phyloP scores from a whole-genome alignment of 352 stramenopile species.

The Pythium chondricola region DNA sequence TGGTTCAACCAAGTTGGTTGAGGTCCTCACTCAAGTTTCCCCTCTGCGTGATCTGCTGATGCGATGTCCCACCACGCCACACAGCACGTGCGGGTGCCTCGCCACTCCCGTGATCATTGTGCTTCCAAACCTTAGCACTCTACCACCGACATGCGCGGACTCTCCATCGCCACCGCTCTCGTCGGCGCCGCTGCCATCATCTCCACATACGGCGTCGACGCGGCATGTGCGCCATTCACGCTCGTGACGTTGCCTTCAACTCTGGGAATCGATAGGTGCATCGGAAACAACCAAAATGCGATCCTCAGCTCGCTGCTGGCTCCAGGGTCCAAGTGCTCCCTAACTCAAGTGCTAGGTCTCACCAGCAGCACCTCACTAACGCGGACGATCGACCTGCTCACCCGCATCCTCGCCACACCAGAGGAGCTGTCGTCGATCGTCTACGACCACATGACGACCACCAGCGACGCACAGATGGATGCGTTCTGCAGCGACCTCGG shows the following conservation, averaged over 20 bases:
- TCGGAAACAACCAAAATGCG: slow-evolving; percentile 38
- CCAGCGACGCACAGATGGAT: slow-evolving; percentile 26
- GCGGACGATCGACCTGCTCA: slow-evolving; percentile 22
- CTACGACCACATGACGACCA: slow-evolving; percentile 39
- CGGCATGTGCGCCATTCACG: neutral
- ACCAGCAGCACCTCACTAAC: slow-evolving; percentile 24
- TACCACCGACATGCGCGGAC: too few relatives aligned
- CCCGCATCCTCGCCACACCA: slow-evolving; percentile 27
- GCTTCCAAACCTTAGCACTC: too few relatives aligned
- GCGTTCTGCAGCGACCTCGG: slow-evolving; percentile 39
- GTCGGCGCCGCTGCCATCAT: too few relatives aligned
- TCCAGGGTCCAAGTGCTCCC: slow-evolving; percentile 29
- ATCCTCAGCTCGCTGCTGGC: slow-evolving; percentile 25
- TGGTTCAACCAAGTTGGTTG: too few relatives aligned
- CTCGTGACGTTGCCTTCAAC: slow-evolving; percentile 26
- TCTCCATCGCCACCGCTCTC: too few relatives aligned
- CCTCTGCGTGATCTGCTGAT: too few relatives aligned
- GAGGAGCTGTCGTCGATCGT: slow-evolving; percentile 29
- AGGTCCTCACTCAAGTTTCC: too few relatives aligned
- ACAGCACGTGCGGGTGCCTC: too few relatives aligned
- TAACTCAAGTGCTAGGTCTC: slow-evolving; percentile 29
- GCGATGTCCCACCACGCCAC: too few relatives aligned
- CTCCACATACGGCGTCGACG: too few relatives aligned
- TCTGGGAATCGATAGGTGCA: slow-evolving; percentile 41
- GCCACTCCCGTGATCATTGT: too few relatives aligned